phyloP scores from a whole-genome alignment of 2,329 filamentous ascomycete species.

The Trichoderma aggressivum region DNA sequence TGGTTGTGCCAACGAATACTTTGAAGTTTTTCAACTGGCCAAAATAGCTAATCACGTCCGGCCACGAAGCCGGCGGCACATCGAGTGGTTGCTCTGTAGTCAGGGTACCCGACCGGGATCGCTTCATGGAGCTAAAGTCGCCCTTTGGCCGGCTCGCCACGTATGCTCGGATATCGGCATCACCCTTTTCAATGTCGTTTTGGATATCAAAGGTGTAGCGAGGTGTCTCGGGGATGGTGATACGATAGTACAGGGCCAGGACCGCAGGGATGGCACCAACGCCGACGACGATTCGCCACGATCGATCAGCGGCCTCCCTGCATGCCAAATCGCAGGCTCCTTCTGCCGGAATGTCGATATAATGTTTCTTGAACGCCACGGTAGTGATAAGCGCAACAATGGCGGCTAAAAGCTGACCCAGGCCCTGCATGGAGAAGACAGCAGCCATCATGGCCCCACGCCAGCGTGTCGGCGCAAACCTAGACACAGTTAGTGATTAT shows the following conservation, averaged over 20 bases:
- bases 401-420: slow-evolving; percentile 72
- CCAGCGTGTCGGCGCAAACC: slow-evolving; percentile 77
- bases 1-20: slow-evolving; percentile 69
- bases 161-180: slow-evolving; percentile 65
- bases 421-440: slow-evolving; percentile 81
- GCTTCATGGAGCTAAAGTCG: slow-evolving; percentile 46
- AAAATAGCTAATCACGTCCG: slow-evolving; percentile 66
- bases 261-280: slow-evolving; percentile 75
- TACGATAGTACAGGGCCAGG: slow-evolving; percentile 78
- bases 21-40: slow-evolving; percentile 66
- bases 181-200: slow-evolving; percentile 71
- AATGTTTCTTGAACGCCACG: slow-evolving; percentile 56
- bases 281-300: slow-evolving; percentile 79
- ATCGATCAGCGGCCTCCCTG: slow-evolving; percentile 68
- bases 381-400: slow-evolving; percentile 69
- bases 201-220: slow-evolving; percentile 79
- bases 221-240: slow-evolving; percentile 82
- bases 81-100: slow-evolving; percentile 48
- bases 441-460: slow-evolving; percentile 79
- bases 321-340: slow-evolving; percentile 59
- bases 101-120: slow-evolving; percentile 48
- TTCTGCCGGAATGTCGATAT: slow-evolving; percentile 40
- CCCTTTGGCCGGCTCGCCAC: slow-evolving; percentile 47
- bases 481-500: slow-evolving; percentile 29
- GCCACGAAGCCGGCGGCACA: slow-evolving; percentile 66